Base-by-base conservation (phyloP, 108 stramenopile species). In the Fistulifera pelliculosa region DNA sequence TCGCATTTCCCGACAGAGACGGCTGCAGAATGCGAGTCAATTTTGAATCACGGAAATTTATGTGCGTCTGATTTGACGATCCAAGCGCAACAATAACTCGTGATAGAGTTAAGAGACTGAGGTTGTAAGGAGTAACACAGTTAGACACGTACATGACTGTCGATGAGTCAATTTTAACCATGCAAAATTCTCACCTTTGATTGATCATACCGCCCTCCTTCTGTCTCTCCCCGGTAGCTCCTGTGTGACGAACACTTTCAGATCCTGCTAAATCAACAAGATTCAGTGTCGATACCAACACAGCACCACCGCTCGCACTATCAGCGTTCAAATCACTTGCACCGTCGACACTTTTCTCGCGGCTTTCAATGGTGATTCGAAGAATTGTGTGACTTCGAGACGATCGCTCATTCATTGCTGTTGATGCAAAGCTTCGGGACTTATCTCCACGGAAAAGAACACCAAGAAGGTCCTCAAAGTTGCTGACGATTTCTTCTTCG, bases 171-270 rank as follows among this genome's bases (percentile, higher is more conserved):
- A n/a, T n/a, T n/a, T n/a, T n/a, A 26, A 18, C 50, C 13, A 47
- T 7, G 3, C 6, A 17, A 45, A 45, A 5, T 3, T 15, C 71
- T 53, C 56, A 81, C 80, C 80, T 81, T 58, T 75, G 74, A 59
- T 99, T 99, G 76, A 99, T 99, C 63, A 95, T 94, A 26, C 94
- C 97, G 19, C 97, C 98, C 60, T 99, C 99, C 75, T 95, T 95
- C 60, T 88, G 94, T 31, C 98, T 83, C 26, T 90, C 84, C 10
- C 98, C 98, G 24, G 91, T 92, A 1, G 95, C 96, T 15, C 90
- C 87, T 8, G 93, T 94, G 54, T 84, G 89, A 12, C 94, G 77
- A 25, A 92, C 91, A 76, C 88, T 92, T 62, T 95, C 94, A 10
- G 87, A 90, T 15, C 94, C 94, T 11, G 94, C 90, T 48, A 95